These are phyloP conservation scores for Eucalyptus erythrocorys DNA, from an alignment of 345 rosid species.

Conservation along the genomic window DNA sequence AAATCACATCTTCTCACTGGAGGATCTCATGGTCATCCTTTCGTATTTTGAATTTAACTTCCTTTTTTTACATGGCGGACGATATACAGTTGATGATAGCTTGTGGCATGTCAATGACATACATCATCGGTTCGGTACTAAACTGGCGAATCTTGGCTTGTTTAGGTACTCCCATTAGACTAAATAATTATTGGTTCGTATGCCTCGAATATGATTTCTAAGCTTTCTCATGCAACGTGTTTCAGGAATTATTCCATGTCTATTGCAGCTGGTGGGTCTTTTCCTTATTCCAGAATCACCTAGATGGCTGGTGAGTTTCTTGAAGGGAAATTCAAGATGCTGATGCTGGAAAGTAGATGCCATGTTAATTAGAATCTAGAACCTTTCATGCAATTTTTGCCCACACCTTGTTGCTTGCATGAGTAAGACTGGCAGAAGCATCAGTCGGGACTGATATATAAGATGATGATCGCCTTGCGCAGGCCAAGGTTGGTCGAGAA, in stretches of 20 bases:
- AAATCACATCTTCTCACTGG: not conserved
- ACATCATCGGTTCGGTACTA: constrained; percentile 7
- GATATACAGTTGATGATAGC: constrained; percentile 8
- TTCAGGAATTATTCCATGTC: constrained; percentile 7
- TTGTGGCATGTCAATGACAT: constrained; percentile 7
- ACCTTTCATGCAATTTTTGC: not conserved
- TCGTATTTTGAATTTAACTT: not conserved
- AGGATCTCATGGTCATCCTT: not conserved
- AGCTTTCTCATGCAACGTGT: not conserved
- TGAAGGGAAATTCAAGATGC: not conserved
- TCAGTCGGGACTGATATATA: not conserved
- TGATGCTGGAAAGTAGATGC: not conserved
- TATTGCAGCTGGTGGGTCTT: constrained; percentile 6
- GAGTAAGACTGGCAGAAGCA: not conserved
- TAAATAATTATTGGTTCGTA: not conserved
- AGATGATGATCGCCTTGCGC: not conserved
- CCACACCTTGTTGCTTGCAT: not conserved
- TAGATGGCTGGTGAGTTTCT: constrained; percentile 20
- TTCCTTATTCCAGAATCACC: constrained; percentile 23
- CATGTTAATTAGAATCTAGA: not conserved
- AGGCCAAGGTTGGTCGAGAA: constrained; percentile 23
- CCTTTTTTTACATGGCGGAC: not conserved
- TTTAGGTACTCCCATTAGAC: constrained; percentile 3
- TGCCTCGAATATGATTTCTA: not conserved
- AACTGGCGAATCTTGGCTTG: constrained; percentile 18